These are phyloP conservation scores for Cardamine resedifolia DNA, from an alignment of 345 rosid species.

Conservation along the genomic window DNA sequence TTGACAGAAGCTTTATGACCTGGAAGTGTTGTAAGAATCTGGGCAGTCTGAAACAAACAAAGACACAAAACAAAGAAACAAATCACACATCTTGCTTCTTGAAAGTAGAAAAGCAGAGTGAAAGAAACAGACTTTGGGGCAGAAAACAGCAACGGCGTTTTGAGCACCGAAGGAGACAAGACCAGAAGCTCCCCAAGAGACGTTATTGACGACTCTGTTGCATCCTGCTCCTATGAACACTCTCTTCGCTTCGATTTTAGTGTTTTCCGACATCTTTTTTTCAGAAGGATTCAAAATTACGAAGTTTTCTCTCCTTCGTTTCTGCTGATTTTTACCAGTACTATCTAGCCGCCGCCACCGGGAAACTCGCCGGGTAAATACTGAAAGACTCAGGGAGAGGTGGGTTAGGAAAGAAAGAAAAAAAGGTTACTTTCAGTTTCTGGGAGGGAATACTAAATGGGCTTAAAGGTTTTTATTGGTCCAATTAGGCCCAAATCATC, in stretches of 20 bases:
- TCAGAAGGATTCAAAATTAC: neutral
- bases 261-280: slow-evolving; percentile 17
- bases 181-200: slow-evolving; percentile 86
- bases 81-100: slow-evolving; percentile 13
- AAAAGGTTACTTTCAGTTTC: neutral
- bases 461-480: neutral
- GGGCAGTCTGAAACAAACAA: slow-evolving; percentile 54
- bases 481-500: neutral
- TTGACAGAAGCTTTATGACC: slow-evolving; percentile 82
- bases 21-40: slow-evolving; percentile 81
- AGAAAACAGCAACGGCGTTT: slow-evolving; percentile 79
- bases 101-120: neutral
- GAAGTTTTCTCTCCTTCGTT: neutral
- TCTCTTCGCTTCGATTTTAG: slow-evolving; percentile 51
- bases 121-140: slow-evolving; percentile 54
- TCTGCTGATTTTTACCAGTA: neutral
- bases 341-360: slow-evolving; percentile 6
- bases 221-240: slow-evolving; percentile 91
- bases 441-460: neutral
- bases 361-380: slow-evolving; percentile 2
- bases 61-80: neutral
- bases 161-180: slow-evolving; percentile 85
- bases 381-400: neutral
- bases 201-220: slow-evolving; percentile 84
- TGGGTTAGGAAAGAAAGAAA: neutral